These are phyloP conservation scores for Kockiozyma suomiensis DNA, from an alignment of 805 yeast genomes.

Conservation along the genomic window DNA sequence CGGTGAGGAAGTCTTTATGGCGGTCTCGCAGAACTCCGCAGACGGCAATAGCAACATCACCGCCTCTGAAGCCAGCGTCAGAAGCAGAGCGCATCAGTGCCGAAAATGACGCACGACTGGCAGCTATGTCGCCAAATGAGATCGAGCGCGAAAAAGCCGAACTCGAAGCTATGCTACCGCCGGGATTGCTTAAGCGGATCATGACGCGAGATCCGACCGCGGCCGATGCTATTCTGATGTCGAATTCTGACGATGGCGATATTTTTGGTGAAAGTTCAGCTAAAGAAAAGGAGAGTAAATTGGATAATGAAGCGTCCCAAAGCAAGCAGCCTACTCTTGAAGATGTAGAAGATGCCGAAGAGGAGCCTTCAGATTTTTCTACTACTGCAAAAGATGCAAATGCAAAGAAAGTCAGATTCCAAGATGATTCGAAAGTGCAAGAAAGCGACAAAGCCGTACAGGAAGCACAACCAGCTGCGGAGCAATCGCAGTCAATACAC, in stretches of 20 bases:
- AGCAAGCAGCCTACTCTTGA: slow-evolving; percentile 1
- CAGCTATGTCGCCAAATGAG: slow-evolving; percentile 29
- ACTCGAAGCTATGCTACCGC: slow-evolving; percentile 25
- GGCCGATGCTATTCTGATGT: slow-evolving; percentile 14
- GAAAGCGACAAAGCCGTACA: too few species aligned
- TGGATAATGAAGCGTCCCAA: not conserved
- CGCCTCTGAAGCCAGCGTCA: not conserved
- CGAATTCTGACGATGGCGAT: not conserved
- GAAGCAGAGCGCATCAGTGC: slow-evolving; percentile 27
- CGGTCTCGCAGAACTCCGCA: slow-evolving; percentile 1
- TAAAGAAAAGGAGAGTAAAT: not conserved
- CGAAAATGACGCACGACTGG: slow-evolving; percentile 30
- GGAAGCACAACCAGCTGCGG: too few species aligned
- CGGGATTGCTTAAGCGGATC: slow-evolving; percentile 24
- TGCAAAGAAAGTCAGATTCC: not conserved
- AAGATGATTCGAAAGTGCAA: not conserved
- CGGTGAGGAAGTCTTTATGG: slow-evolving; percentile 17
- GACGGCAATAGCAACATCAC: not conserved
- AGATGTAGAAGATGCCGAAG: slow-evolving; percentile 12
- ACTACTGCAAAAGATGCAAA: not conserved
- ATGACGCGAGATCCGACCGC: slow-evolving; percentile 18
- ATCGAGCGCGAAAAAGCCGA: slow-evolving; percentile 30
- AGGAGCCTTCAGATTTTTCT: not conserved
- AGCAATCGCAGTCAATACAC: slow-evolving; percentile 7
- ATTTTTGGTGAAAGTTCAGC: not conserved